Base-by-base conservation (phyloP, 139 green algal genomes). In the Pedinophyceae sp. region DNA sequence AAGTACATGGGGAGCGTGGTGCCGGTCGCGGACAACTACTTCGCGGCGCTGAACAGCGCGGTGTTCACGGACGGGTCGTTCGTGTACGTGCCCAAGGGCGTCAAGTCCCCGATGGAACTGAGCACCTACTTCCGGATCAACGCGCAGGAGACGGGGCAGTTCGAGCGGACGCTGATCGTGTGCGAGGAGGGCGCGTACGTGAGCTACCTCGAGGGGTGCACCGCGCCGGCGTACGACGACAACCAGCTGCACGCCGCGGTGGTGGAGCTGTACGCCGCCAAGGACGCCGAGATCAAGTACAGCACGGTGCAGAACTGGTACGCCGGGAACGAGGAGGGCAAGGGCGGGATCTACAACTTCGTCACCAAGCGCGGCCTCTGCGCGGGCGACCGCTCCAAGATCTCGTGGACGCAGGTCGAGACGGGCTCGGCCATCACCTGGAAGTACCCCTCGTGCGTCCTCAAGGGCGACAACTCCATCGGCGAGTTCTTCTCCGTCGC, bases 51-150 rank as follows among this genome's bases (percentile, higher is more conserved):
- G 6, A 99, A 99, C 70, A 78, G 73, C 2, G 92, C 92, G 17
- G 92, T 99, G 3, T 99, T 99, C 66, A 85, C 70, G 15, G 92
- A 99, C 65, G 92, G 92, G 30, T 93, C 80, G 0, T 99, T 99
- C 71, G 89, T 94, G 28, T 99, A 92, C 65, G 82, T 99, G 28
- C 92, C 92, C 49, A 96, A 97, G 70, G 89, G 93, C 20, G 85
- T 95, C 4, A 70, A 71, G 22, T 90, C 67, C 38, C 91, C 92
- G 17, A 99, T 99, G 92, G 92, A 99, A 74, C 72, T 99, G 23
- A 95, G 84, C 25, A 99, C 92, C 2, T 99, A 99, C 77, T 99
- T 99, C 72, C 72, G 92, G 30, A 99, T 99, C 74, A 99, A 99
- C 67, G 89, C 86, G 15, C 67, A 61, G 15, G 84, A 97, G 60